These are phyloP conservation scores for Ogataea glucozyma DNA, from an alignment of 805 yeast species.

Conservation along the genomic window DNA sequence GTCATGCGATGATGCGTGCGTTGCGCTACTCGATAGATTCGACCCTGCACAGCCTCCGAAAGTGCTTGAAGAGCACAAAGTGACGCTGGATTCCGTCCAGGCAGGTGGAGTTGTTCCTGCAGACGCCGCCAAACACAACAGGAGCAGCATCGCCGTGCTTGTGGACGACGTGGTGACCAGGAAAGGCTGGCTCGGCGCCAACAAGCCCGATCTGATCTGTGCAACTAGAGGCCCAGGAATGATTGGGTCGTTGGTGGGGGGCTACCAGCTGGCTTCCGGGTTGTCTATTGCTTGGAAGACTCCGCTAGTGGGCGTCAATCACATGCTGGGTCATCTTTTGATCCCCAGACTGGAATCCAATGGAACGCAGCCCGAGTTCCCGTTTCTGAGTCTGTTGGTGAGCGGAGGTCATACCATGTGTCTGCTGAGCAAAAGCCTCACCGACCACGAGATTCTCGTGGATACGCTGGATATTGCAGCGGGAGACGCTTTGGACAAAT, in stretches of 20 bases:
- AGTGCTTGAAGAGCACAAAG: slow-evolving; percentile 58
- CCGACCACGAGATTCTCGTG: slow-evolving; percentile 70
- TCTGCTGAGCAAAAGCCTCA: slow-evolving; percentile 60
- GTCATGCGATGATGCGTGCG: slow-evolving; percentile 95
- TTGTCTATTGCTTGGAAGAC: slow-evolving; percentile 71
- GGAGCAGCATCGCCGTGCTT: slow-evolving; percentile 51
- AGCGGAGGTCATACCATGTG: slow-evolving; percentile 96
- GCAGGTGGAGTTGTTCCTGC: slow-evolving; percentile 90
- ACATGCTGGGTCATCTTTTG: slow-evolving; percentile 90
- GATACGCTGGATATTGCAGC: slow-evolving; percentile 86
- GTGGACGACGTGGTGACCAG: slow-evolving; percentile 46
- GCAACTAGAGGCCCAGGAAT: slow-evolving; percentile 97
- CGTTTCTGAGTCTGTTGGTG: slow-evolving; percentile 74
- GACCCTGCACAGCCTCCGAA: slow-evolving; percentile 41
- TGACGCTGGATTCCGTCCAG: slow-evolving; percentile 62
- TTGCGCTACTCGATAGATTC: slow-evolving; percentile 65
- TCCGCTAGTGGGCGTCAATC: slow-evolving; percentile 90
- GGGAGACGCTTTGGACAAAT: slow-evolving; percentile 92
- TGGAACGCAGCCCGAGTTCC: slow-evolving; percentile 51
- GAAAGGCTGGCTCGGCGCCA: slow-evolving; percentile 34
- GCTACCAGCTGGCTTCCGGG: slow-evolving; percentile 85
- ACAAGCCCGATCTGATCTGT: slow-evolving; percentile 70
- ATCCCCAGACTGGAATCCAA: slow-evolving; percentile 54
- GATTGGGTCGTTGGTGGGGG: slow-evolving; percentile 84
- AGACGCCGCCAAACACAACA: slow-evolving; percentile 80